Base-by-base conservation (phyloP, 2,329 filamentous ascomycete species). In the Aspergillus pseudoglaucus region DNA sequence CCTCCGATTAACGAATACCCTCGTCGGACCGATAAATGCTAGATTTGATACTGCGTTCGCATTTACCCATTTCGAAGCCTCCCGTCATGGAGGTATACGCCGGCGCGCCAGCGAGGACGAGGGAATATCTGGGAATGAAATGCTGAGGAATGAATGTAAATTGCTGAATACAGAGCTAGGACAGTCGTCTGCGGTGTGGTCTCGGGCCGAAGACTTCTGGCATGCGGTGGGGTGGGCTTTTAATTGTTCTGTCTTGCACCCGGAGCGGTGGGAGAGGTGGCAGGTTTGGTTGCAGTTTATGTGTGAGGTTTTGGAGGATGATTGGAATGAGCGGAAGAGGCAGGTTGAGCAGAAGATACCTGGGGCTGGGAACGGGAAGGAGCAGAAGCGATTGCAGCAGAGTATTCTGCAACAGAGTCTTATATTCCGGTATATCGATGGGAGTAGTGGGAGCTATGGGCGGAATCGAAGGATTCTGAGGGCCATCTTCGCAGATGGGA, bases 191-290 rank as follows among this genome's bases (percentile, higher is more conserved):
- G 84, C 85, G 25, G 53, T 96, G 1, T 95, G 87, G 81, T 73
- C 72, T 14, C 79, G 81, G n/a, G 87, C 85, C 1, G 83, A 87
- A 51, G 88, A 95, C 62, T 94, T 97, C 59, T 98, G 93, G 89
- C 80, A 83, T 38, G 80, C 88, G 0, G 78, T 93, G 0, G 93
- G 91, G 3, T 97, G 93, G 93, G 86, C 88, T 0, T 90, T 97
- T 65, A 93, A 91, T 63, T 97, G 91, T 70, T 90, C 88, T 45
- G 78, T 86, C 1, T 66, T 79, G 27, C 76, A 91, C 56, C 82
- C 82, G 1, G 76, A 79, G 37, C 79, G 91, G 17, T 97, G 93
- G 91, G 78, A 76, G 44, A 79, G 83, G 60, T 97, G 90, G 90
- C 82, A 78, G 57, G 69, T 81, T 6, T 95, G 89, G 87, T 73